phyloP scores from a whole-genome alignment of 2,329 filamentous ascomycete genomes.

The Lachnellula willkommii region DNA sequence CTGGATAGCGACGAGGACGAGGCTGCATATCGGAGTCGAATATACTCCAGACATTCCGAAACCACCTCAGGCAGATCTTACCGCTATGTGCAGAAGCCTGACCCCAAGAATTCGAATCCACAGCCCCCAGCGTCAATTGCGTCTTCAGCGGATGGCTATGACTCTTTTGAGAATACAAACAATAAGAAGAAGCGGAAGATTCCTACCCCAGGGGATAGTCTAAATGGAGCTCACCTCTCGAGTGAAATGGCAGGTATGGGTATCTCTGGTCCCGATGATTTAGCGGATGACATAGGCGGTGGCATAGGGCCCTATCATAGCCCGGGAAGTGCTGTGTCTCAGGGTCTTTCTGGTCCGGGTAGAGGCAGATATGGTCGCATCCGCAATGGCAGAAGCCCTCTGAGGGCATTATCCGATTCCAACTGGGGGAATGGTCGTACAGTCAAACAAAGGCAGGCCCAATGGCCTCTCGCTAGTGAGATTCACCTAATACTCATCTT shows the following conservation, averaged over 20 bases:
- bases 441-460: slow-evolving; percentile 29
- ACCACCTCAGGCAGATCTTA: slow-evolving; percentile 41
- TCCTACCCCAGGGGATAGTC: slow-evolving; percentile 70
- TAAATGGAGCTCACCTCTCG: slow-evolving; percentile 42
- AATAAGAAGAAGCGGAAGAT: slow-evolving; percentile 99
- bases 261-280: slow-evolving; percentile 44
- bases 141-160: slow-evolving; percentile 79
- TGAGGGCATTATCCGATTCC: slow-evolving; percentile 53
- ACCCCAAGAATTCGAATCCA: slow-evolving; percentile 43
- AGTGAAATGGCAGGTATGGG: slow-evolving; percentile 62
- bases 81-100: slow-evolving; percentile 40
- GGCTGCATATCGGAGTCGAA: slow-evolving; percentile 27
- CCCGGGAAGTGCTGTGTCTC: slow-evolving; percentile 48
- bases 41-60: slow-evolving; percentile 44
- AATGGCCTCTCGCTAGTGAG: slow-evolving; percentile 30
- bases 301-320: slow-evolving; percentile 50
- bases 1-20: slow-evolving; percentile 58
- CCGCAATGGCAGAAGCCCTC: slow-evolving; percentile 55
- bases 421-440: slow-evolving; percentile 32
- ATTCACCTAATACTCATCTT: slow-evolving; percentile 10
- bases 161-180: slow-evolving; percentile 96
- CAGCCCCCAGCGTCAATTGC: slow-evolving; percentile 62
- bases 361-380: slow-evolving; percentile 75
- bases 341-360: slow-evolving; percentile 77
- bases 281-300: slow-evolving; percentile 37